Conservation (phyloP, 2,329 filamentous ascomycete genomes). For the Alternaria triticimaculans region DNA sequence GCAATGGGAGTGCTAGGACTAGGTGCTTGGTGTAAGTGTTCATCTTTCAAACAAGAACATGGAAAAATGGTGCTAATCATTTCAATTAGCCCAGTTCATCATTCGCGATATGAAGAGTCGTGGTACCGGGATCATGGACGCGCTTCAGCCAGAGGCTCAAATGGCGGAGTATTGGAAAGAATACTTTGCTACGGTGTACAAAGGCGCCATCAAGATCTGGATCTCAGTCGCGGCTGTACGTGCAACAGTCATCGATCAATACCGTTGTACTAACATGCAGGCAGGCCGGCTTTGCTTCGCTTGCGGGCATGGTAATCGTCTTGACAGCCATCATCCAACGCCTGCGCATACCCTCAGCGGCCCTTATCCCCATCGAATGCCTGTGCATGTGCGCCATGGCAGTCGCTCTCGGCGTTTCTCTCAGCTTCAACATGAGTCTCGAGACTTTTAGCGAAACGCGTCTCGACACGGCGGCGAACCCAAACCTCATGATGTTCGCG, state of each 20-base stretch:
- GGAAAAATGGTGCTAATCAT: background rate
- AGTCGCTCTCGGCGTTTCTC: constrained; percentile 27
- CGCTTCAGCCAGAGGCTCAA: constrained; percentile 10
- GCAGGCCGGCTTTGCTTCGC: constrained; percentile 30
- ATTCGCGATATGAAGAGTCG: constrained; percentile 32
- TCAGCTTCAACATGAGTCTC: constrained; percentile 28
- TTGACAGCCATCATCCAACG: constrained; percentile 23
- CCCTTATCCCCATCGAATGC: constrained; percentile 31
- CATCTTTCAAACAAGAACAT: background rate
- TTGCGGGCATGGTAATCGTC: constrained; percentile 23
- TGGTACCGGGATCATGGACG: constrained; percentile 22
- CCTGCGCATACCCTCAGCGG: constrained; percentile 21
- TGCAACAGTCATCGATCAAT: background rate
- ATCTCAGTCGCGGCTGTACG: constrained; percentile 35
- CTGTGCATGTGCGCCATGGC: constrained; percentile 32
- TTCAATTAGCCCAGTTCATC: constrained; percentile 18
- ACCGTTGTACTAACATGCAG: constrained; percentile 7
- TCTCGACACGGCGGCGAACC: constrained; percentile 20
- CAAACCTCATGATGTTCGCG: constrained; percentile 25
- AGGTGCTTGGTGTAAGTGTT: constrained; percentile 34
- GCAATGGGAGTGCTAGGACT: constrained; percentile 29
- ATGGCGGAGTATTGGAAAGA: constrained; percentile 24
- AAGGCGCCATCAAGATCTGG: constrained; percentile 28
- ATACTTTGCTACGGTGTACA: constrained; percentile 23
- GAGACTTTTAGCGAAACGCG: constrained; percentile 8